A percentile compares a stretch with the other conserved stretches of the same genome.
Evolutionary conservation across 1,284 basidiomycete genomes (phyloP).

Genomic region (Phellinidium pouzarii): DNA sequence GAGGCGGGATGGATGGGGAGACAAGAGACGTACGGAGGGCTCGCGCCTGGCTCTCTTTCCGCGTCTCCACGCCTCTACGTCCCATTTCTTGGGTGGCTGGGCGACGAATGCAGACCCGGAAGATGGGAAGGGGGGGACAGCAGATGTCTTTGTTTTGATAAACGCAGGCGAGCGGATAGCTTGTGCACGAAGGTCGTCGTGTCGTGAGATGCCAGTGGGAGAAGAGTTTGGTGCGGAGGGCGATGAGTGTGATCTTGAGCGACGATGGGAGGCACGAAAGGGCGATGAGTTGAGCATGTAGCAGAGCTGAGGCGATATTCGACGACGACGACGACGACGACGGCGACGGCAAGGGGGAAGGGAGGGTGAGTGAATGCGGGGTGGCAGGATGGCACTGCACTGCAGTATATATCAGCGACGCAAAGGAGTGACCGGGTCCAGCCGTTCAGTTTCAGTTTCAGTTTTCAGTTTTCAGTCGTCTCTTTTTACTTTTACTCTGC

Average conservation of each 20-base stretch:
- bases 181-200: constrained; percentile 25
- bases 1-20: neutral
- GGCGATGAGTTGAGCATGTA: constrained; percentile 34
- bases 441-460: no score
- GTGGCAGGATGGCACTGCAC: no score
- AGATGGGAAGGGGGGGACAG: constrained; percentile 27
- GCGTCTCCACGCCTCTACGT: constrained; percentile 44
- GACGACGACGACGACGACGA: constrained; percentile 2
- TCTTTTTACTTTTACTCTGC: no score
- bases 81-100: constrained; percentile 38
- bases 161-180: constrained; percentile 36
- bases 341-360: neutral
- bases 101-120: constrained; percentile 11
- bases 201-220: constrained; percentile 30
- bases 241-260: constrained; percentile 50
- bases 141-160: constrained; percentile 29
- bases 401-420: neutral
- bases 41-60: constrained; percentile 47
- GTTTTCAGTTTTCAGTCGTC: no score
- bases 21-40: constrained; percentile 34
- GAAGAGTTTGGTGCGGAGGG: constrained; percentile 33
- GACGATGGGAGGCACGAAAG: constrained; percentile 32
- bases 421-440: no score
- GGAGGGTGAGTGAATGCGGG: neutral
- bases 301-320: neutral